phyloP scores from a whole-genome alignment of 2,329 filamentous ascomycete species.

The Pseudocercospora vitis region DNA sequence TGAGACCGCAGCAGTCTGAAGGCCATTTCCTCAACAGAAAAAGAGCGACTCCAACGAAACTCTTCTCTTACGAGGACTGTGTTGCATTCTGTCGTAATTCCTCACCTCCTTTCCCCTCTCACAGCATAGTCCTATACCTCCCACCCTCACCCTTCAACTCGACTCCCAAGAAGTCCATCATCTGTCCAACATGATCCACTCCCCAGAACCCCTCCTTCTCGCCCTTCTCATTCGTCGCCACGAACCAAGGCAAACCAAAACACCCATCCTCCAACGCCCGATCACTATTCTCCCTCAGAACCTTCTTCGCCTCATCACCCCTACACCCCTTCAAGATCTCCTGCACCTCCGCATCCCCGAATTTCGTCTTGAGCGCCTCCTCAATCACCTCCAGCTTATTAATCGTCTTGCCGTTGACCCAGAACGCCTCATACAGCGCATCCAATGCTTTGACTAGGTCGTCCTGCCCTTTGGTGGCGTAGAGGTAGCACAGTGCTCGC shows the following conservation, averaged over 20 bases:
- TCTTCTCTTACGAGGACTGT: too few species aligned
- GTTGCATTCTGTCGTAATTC: background rate
- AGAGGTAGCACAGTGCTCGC: constrained; percentile 54
- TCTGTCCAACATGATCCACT: constrained; percentile 59
- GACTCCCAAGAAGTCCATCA: constrained; percentile 55
- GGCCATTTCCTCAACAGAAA: background rate
- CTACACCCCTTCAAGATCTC: constrained; percentile 39
- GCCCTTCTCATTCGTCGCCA: constrained; percentile 55
- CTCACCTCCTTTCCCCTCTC: background rate
- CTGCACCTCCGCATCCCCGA: constrained; percentile 48
- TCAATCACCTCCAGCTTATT: constrained; percentile 47
- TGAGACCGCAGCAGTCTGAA: too few species aligned
- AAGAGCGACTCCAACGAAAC: background rate
- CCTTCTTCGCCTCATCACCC: constrained; percentile 48
- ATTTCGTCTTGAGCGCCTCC: constrained; percentile 46
- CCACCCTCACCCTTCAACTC: constrained; percentile 42
- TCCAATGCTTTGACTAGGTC: constrained; percentile 45
- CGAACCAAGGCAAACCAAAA: constrained; percentile 63
- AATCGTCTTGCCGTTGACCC: constrained; percentile 52
- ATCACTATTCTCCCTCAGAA: constrained; percentile 52
- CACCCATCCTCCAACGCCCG: constrained; percentile 54
- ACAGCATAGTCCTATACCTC: constrained; percentile 43
- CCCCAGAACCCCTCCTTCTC: constrained; percentile 60
- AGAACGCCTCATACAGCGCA: constrained; percentile 53
- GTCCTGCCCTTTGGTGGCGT: constrained; percentile 42